phyloP scores from a whole-genome alignment of 2,329 filamentous ascomycete species.

The Colletotrichum trifolii region DNA sequence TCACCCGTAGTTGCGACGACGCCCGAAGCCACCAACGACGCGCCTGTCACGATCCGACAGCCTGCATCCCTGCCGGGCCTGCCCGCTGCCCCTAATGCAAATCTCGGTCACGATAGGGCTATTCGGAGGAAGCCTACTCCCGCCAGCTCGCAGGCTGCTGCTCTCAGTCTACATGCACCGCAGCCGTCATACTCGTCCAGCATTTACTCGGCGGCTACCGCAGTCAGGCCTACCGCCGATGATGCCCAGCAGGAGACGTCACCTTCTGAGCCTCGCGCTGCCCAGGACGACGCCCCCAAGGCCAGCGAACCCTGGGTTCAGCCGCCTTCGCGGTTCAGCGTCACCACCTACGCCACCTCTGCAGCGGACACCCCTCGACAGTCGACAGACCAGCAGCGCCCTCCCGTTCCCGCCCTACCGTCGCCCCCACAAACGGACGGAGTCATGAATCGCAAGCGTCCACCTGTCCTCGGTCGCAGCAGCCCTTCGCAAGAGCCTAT shows the following conservation, averaged over 20 bases:
- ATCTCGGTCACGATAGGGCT: conserved; percentile 44
- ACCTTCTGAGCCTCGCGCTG: conserved; percentile 1
- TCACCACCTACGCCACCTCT: conserved; percentile 70
- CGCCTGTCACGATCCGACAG: conserved; percentile 22
- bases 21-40: conserved; percentile 24
- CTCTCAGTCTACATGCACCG: conserved; percentile 23
- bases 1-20: conserved; percentile 38
- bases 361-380: conserved; percentile 53
- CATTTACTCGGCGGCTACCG: conserved; percentile 43
- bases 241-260: conserved; percentile 37
- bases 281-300: conserved; percentile 5
- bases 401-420: conserved; percentile 51
- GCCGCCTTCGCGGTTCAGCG: conserved; percentile 71
- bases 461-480: conserved; percentile 43
- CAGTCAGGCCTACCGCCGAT: conserved; percentile 31
- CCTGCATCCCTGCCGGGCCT: conserved; percentile 28
- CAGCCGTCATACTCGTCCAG: conserved; percentile 44
- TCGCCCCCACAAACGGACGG: conserved; percentile 48
- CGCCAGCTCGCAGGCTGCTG: conserved; percentile 35
- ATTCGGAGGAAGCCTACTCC: conserved; percentile 60
- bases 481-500: conserved; percentile 41
- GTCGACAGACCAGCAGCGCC: conserved; percentile 49
- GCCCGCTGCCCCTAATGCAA: conserved; percentile 32
- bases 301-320: conserved; percentile 57
- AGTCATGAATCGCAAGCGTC: conserved; percentile 54